Conservation (phyloP, 257 asterid species). For the Oldenlandia corymbosa region DNA sequence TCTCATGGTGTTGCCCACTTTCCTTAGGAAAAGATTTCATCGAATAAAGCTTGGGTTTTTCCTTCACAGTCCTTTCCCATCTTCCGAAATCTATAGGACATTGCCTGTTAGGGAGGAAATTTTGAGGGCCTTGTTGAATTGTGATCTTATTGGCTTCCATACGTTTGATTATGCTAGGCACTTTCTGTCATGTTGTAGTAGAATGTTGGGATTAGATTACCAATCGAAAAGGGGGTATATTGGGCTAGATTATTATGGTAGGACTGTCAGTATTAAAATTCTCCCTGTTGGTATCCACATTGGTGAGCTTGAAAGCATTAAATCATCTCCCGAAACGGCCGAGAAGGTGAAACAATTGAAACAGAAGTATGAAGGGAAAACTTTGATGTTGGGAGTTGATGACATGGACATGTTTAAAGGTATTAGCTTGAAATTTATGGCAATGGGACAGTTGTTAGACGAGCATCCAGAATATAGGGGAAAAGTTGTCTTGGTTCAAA, state of each 20-base stretch:
- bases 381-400: slow-evolving; percentile 69
- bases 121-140: slow-evolving; percentile 68
- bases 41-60: slow-evolving; percentile 74
- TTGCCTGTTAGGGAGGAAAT: slow-evolving; percentile 85
- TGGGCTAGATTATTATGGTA: slow-evolving; percentile 75
- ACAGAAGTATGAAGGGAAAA: slow-evolving; percentile 42
- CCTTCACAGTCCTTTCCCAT: slow-evolving; percentile 73
- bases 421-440: slow-evolving; percentile 61
- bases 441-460: slow-evolving; percentile 54
- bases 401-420: slow-evolving; percentile 92
- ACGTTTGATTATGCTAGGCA: slow-evolving; percentile 95
- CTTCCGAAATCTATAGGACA: slow-evolving; percentile 74
- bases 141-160: slow-evolving; percentile 84
- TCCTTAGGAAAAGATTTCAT: slow-evolving; percentile 58
- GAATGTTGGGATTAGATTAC: slow-evolving; percentile 85
- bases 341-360: slow-evolving; percentile 45
- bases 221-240: slow-evolving; percentile 84
- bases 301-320: slow-evolving; percentile 49
- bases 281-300: slow-evolving; percentile 79
- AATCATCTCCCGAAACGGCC: slow-evolving; percentile 39
- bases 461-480: slow-evolving; percentile 40
- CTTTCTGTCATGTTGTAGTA: slow-evolving; percentile 81
- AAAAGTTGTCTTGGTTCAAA: slow-evolving; percentile 60
- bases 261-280: slow-evolving; percentile 75
- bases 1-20: slow-evolving; percentile 76